Evolutionary conservation across 257 asterid species (phyloP), one percentile per base, ranked within the genome.

Genomic region (Fraxinus americana): DNA sequence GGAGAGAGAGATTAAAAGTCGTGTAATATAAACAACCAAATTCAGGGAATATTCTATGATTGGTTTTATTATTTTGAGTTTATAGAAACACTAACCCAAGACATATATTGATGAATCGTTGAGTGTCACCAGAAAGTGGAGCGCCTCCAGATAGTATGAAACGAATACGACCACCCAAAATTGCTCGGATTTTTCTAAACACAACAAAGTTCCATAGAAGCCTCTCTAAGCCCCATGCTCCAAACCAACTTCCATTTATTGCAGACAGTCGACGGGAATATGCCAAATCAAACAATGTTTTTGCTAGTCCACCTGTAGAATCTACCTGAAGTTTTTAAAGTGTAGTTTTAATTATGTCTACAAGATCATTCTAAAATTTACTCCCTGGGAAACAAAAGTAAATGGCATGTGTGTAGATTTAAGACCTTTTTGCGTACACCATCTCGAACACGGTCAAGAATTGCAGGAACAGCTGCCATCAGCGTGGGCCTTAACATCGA

Each of bases 201-300:
- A 96, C 97, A 74, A 96, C 82, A 82, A 93, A 67, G 84, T 91
- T 87, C 99, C 99, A 96, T 1, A 96, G 75, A 52, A 86, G 76
- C 85, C 86, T 92, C 90, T 96, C 99, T 78, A 96, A 71, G 76
- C 98, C 99, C 99, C 99, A 93, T 30, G 97, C 98, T 34, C 99
- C 98, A 81, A 92, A 86, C 99, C 99, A 93, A 88, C 97, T 92
- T 63, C 99, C 99, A 78, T 93, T 93, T 73, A 92, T 83, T 43
- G 98, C 91, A 82, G 97, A 85, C 77, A 91, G 73, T 74, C 95
- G 85, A 65, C 99, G 98, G 77, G 91, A 75, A 89, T 88, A 93
- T 77, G 97, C 99, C 88, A 93, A 88, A 79, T 93, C 86, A 84
- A 96, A 96, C 74, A 96, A 86, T 83, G 75, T 90, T 89, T 93